phyloP scores from a whole-genome alignment of 495 filamentous ascomycete species.

The Parmelia sp. region DNA sequence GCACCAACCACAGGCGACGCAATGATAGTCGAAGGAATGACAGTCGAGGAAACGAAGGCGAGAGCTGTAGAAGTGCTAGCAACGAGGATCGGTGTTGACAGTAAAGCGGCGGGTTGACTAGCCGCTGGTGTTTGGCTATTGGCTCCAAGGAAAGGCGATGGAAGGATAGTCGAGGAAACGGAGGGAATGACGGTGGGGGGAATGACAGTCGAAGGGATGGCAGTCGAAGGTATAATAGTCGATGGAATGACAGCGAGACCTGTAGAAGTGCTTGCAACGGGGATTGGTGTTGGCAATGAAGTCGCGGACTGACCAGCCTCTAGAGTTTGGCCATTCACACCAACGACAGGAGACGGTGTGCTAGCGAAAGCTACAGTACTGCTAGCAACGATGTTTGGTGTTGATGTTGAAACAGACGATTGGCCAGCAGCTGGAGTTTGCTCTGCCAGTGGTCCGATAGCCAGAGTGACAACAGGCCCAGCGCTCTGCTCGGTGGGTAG shows the following conservation, averaged over 20 bases:
- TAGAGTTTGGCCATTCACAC: not conserved
- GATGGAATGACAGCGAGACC: conserved; percentile 9
- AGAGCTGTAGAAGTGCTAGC: no score
- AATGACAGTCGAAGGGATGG: no score
- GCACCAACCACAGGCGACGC: no score
- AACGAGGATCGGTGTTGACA: no score
- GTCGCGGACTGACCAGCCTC: not conserved
- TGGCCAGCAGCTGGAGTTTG: conserved; percentile 3
- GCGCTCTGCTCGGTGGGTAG: not conserved
- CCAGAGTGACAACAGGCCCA: not conserved
- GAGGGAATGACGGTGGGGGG: no score
- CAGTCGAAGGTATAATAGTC: no score
- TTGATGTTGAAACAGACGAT: not conserved
- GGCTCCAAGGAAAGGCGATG: no score
- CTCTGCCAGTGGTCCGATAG: not conserved
- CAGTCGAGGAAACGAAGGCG: no score
- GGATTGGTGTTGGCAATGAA: not conserved
- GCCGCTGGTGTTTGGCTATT: no score
- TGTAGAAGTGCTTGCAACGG: not conserved
- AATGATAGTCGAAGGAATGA: no score
- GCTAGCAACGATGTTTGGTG: not conserved
- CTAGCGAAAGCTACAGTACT: conserved; percentile 1
- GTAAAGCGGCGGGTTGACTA: no score
- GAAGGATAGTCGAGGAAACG: no score
- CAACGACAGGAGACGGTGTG: conserved; percentile 9